phyloP scores from a whole-genome alignment of 768 basidiomycete species.

The Lentinula aciculospora region DNA sequence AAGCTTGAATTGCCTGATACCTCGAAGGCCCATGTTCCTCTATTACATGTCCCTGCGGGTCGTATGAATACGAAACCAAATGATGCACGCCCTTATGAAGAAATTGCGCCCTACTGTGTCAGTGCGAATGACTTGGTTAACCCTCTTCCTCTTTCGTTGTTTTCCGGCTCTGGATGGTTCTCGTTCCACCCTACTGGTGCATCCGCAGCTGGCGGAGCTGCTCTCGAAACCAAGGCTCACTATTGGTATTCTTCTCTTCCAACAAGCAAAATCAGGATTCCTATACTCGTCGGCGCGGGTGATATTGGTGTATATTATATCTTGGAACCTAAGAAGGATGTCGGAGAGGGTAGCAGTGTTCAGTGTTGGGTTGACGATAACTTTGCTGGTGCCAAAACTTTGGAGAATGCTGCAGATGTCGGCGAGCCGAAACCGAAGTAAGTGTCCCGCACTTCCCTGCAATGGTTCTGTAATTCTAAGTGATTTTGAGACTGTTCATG shows the following conservation, averaged over 20 bases:
- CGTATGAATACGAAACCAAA: conserved; percentile 67
- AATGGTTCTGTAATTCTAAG: neutral
- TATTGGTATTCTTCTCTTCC: conserved; percentile 93
- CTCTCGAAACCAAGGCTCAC: conserved; percentile 61
- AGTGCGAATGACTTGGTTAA: conserved; percentile 98
- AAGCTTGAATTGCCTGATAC: conserved; percentile 16
- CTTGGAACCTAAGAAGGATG: conserved; percentile 54
- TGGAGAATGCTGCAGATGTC: conserved; percentile 73
- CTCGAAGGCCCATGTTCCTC: conserved; percentile 27
- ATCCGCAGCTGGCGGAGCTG: conserved; percentile 27
- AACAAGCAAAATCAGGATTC: conserved; percentile 76
- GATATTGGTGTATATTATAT: conserved; percentile 92
- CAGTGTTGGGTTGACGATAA: conserved; percentile 99
- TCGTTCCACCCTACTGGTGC: conserved; percentile 62
- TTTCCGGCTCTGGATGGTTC: conserved; percentile 91
- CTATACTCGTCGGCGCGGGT: conserved; percentile 79
- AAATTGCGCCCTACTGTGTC: conserved; percentile 88
- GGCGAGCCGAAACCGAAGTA: conserved; percentile 56
- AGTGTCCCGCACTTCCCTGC: conserved; percentile 26
- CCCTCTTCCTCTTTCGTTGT: conserved; percentile 89
- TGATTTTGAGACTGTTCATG: conserved; percentile 54
- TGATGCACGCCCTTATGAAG: conserved; percentile 57
- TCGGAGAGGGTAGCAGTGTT: conserved; percentile 63
- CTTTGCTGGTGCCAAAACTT: conserved; percentile 62
- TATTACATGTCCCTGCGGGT: conserved; percentile 59